Conservation (phyloP, 192 early-diverging fungal genomes). For the Paraglomus brasilianum region DNA sequence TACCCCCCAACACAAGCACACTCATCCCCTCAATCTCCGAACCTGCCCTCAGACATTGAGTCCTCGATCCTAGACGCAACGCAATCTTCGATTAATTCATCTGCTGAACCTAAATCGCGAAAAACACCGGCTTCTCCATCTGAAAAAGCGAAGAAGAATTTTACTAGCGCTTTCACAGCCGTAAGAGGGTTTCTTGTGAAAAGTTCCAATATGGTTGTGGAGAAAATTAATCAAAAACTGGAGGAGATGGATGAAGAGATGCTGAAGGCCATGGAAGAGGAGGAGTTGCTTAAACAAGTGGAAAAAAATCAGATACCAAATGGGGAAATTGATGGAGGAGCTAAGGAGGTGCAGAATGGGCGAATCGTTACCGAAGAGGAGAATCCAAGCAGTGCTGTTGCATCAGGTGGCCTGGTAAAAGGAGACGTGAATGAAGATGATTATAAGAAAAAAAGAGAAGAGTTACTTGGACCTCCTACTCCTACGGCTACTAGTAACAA, state of each 20-base stretch:
- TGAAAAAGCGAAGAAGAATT: neutral
- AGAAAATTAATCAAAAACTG: constrained; percentile 16
- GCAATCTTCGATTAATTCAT: neutral
- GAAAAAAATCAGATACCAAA: too few relatives aligned
- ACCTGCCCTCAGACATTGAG: neutral
- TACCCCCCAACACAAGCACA: neutral
- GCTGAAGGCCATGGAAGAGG: neutral
- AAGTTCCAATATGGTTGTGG: neutral
- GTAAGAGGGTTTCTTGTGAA: neutral
- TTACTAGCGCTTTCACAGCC: neutral
- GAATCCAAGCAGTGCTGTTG: neutral
- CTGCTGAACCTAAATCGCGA: neutral
- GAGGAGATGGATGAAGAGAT: constrained; percentile 6
- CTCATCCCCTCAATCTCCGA: neutral
- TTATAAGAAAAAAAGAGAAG: neutral
- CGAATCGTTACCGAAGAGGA: neutral
- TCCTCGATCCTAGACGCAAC: neutral
- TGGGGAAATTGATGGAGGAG: too few relatives aligned
- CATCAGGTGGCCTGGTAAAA: neutral
- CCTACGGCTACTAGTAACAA: too few relatives aligned
- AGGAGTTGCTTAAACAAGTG: neutral
- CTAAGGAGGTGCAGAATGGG: too few relatives aligned
- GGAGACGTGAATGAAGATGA: neutral
- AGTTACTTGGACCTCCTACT: neutral
- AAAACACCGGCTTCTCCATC: neutral